Conservation (phyloP, 2,329 filamentous ascomycete species). For the Penicillium capsulatum region DNA sequence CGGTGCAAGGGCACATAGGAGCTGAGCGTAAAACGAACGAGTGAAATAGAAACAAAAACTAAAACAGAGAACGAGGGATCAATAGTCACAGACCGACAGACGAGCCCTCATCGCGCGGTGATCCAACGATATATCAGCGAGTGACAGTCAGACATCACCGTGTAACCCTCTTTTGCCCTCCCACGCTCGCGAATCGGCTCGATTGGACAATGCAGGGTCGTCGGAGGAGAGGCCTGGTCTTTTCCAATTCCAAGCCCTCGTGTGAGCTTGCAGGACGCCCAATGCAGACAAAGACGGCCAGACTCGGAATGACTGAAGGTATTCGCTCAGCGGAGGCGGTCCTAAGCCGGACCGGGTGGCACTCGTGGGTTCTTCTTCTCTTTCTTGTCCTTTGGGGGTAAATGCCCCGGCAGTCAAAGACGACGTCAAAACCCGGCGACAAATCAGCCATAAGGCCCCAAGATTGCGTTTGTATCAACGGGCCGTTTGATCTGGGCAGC, state of each 20-base stretch:
- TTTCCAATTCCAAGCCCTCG: constrained; percentile 6
- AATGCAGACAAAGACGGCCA: constrained; percentile 2
- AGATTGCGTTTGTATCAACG: constrained; percentile 14
- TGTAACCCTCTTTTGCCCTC: constrained; percentile 15
- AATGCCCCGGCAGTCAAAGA: too few species aligned
- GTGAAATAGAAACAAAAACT: not conserved
- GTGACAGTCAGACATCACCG: constrained; percentile 5
- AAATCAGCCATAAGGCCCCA: too few species aligned
- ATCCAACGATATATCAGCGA: constrained; percentile 15
- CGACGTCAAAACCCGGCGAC: too few species aligned
- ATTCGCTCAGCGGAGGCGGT: not conserved
- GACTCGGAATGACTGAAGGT: not conserved
- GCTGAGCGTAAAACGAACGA: not conserved
- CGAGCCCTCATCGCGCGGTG: constrained; percentile 2
- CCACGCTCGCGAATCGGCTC: constrained; percentile 4
- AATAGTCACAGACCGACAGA: too few species aligned
- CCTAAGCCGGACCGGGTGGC: not conserved
- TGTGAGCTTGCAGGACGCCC: constrained; percentile 8
- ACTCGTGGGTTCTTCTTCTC: not conserved
- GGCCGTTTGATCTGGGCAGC: constrained; percentile 17
- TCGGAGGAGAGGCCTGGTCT: constrained; percentile 4
- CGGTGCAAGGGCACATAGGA: constrained; percentile 11
- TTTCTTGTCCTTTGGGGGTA: too few species aligned
- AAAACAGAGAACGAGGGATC: too few species aligned
- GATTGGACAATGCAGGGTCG: constrained; percentile 14